Percentiles rank a stretch among this genome's conserved stretches.
Evolutionary conservation across 768 basidiomycete species (phyloP).

Genomic region (Neoboletus brunneissimus): DNA sequence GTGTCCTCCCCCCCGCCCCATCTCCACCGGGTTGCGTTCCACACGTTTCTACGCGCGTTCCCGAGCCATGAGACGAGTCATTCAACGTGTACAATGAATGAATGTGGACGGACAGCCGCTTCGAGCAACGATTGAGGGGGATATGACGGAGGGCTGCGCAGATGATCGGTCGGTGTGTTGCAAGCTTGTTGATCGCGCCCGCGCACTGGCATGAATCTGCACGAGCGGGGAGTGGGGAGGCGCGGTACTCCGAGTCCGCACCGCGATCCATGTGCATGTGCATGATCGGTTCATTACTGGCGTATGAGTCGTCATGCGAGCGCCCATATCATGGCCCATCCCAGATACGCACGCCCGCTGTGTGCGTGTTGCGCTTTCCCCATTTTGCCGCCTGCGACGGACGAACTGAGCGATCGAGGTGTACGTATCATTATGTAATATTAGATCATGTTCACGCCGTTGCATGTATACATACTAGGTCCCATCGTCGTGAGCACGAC

Average conservation of each 20-base stretch:
- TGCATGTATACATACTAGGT: not conserved
- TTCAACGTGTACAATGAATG: not conserved
- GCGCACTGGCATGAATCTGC: not conserved
- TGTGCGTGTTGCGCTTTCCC: not conserved
- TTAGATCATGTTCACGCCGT: not conserved
- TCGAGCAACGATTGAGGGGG: not conserved
- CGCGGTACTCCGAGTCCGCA: not conserved
- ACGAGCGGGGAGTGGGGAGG: too few species aligned
- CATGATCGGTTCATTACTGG: not conserved
- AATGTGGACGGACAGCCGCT: not conserved
- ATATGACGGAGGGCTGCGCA: not conserved
- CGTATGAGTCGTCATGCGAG: not conserved
- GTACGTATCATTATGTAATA: not conserved
- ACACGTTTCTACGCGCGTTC: not conserved
- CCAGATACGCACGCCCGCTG: not conserved
- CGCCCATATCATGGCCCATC: not conserved
- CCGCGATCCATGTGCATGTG: not conserved
- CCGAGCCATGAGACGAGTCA: not conserved
- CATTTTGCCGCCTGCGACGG: not conserved
- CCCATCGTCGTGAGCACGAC: not conserved
- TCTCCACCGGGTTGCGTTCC: not conserved
- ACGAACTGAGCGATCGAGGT: not conserved
- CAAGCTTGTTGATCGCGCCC: not conserved
- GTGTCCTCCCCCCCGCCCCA: not conserved
- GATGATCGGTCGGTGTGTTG: not conserved